Evolutionary conservation across 768 basidiomycete species (phyloP), one percentile per base, ranked within the genome.

Genomic region (Lactarius hengduanensis): DNA sequence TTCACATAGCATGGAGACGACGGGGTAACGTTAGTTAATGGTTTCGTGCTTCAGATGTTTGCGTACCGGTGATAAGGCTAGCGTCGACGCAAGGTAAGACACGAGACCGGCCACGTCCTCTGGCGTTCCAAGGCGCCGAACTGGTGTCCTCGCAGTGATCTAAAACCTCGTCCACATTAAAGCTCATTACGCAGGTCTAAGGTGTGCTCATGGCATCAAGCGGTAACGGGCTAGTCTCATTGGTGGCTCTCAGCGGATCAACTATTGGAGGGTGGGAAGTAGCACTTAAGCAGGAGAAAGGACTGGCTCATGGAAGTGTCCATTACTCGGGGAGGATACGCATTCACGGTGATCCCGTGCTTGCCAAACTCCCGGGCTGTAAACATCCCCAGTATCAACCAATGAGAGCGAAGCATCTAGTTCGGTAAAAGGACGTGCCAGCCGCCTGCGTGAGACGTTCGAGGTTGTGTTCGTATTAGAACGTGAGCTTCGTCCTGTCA

Each of bases 271-370:
- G 38, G 26, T 26, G 15, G 26, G 34, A 18, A 54, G 34, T 56
- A 34, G n/a, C 15, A 22, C 32, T 40, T 11, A 60, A 2, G 28
- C 10, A 10, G 15, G 41, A 41, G 5, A 11, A 32, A 22, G 22
- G 3, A 50, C 72, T 36, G 30, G 72, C 72, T 10, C 71, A 73
- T 68, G 18, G 11, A 16, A 13, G 72, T 72, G 20, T 68, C 64
- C 18, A 69, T 57, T 41, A 63, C 7, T 2, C 72, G 71, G 1
- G 72, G 72, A 11, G 72, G 67, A 36, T 73, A 73, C 4, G 72
- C 63, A 30, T 73, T 73, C 13, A 71, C 73, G 3, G 73, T 73
- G 32, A 73, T 72, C 28, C 68, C 66, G 56, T 66, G 41, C 16
- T 56, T 50, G 15, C 61, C 67, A 32, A 73, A 59, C 36, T 64